Evolutionary conservation across 2,329 filamentous ascomycete species (phyloP).

Genomic region (Chaetomium sp.): DNA sequence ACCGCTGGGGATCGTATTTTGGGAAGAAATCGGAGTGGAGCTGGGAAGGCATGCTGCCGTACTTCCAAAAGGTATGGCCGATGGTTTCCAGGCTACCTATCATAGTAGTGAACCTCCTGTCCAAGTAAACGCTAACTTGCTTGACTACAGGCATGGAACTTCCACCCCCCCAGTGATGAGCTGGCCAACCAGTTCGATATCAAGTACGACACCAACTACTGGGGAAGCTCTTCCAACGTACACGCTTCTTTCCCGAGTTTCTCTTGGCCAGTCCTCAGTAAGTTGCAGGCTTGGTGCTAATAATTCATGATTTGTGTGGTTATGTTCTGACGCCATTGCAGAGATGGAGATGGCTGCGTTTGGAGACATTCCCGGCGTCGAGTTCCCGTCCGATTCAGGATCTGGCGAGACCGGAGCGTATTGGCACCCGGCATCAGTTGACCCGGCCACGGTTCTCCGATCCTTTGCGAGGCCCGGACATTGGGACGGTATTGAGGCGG

Average conservation of each 20-base stretch:
- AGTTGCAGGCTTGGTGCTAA: background rate
- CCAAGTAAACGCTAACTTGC: background rate
- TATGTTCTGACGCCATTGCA: background rate
- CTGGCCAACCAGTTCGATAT: constrained; percentile 34
- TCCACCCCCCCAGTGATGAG: constrained; percentile 32
- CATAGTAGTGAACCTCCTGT: background rate
- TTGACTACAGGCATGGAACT: constrained; percentile 29
- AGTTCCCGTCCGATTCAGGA: constrained; percentile 35
- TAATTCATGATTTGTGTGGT: background rate
- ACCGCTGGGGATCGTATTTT: constrained; percentile 36
- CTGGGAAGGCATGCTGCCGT: constrained; percentile 38
- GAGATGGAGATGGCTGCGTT: constrained; percentile 39
- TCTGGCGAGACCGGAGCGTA: constrained; percentile 38
- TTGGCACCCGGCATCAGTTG: constrained; percentile 32
- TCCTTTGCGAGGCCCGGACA: constrained; percentile 33
- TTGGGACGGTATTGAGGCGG: constrained; percentile 29
- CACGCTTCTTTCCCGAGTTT: constrained; percentile 36
- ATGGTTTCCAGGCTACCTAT: background rate
- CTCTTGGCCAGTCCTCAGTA: constrained; percentile 31
- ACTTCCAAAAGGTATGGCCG: constrained; percentile 35
- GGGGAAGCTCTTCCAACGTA: constrained; percentile 33
- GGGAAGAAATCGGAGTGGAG: constrained; percentile 35
- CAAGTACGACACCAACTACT: constrained; percentile 35
- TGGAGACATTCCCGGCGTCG: constrained; percentile 38
- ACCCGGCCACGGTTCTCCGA: constrained; percentile 23